Evolutionary conservation across 495 filamentous ascomycete genomes (phyloP), one percentile per base, ranked within the genome.

Genomic region (Coniosporium apollinis): DNA sequence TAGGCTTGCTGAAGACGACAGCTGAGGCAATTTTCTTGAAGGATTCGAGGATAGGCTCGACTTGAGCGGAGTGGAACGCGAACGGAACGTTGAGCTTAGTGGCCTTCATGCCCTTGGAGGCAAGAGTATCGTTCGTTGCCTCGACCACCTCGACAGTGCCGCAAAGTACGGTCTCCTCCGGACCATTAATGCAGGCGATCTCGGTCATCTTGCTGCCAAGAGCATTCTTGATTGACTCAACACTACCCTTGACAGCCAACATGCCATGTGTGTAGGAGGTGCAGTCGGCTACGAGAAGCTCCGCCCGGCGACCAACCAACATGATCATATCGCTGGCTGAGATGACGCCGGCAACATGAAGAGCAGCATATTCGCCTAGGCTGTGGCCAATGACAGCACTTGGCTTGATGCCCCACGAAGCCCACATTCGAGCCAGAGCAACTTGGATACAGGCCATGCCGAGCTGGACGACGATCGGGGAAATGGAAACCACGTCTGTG

Each of bases 371-470:
- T 52, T 94, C 85, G 38, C 85, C 85, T 9, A 75, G 47, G 51
- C 82, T 91, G 60, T 94, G 86, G 16, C 86, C 86, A 22, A 93
- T 61, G 2, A 92, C 81, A 25, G 74, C 77, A 34, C 67, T 62
- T 14, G 85, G 85, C 16, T 56, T 70, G 38, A 91, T 65, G 22
- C 81, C 85, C 67, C 82, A 77, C 5, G 81, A 76, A 15, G 46
- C 56, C 85, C 85, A 94, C 37, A 84, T 68, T 32, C 72, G 73
- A 16, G 81, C 75, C 33, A 91, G 62, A 3, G 85, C 83, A 68
- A 93, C 87, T 54, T 94, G 79, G 39, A 91, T 69, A 42, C 73
- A 82, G 14, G 69, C 70, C 19, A 82, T 65, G 16, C 77, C 81
- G 20, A 91, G 65, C 51, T 94, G 85, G 5, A 81, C 71, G 16